A percentile compares a stretch with the other conserved stretches of the same genome.
Conservation (phyloP, 2,329 filamentous ascomycete species). For the Calonectria montana region DNA sequence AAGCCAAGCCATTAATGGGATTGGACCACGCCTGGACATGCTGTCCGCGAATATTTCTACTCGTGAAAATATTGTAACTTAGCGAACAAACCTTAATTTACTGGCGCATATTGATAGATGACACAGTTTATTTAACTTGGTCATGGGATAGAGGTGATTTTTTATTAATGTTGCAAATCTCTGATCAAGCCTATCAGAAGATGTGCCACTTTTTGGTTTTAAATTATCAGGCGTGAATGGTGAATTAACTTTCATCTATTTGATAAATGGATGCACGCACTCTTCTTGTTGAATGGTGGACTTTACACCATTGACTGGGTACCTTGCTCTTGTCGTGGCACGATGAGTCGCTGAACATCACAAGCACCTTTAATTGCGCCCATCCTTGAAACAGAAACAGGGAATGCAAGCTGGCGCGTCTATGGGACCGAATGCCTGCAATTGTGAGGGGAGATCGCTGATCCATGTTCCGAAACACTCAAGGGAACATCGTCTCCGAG, state of each 20-base stretch:
- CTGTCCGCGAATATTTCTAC: too few species aligned
- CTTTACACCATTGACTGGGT: neutral
- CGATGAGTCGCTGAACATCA: neutral
- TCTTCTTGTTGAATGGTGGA: neutral
- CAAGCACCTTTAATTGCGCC: neutral
- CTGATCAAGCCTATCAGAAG: too few species aligned
- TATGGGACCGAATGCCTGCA: neutral
- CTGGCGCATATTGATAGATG: too few species aligned
- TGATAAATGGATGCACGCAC: neutral
- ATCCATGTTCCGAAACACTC: conserved; percentile 4
- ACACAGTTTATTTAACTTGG: too few species aligned
- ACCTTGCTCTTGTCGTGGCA: neutral
- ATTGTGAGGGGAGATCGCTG: neutral
- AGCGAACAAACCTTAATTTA: too few species aligned
- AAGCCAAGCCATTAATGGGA: too few species aligned
- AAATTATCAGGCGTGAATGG: too few species aligned
- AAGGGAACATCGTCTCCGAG: neutral
- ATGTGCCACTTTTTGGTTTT: too few species aligned
- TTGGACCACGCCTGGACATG: too few species aligned
- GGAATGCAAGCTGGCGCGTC: neutral
- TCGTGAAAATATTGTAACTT: too few species aligned
- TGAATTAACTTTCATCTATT: neutral
- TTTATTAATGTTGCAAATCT: too few species aligned
- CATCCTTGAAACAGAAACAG: conserved; percentile 1
- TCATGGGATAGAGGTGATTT: too few species aligned